These are phyloP conservation scores for Termitomyces heimii DNA, from an alignment of 768 basidiomycete genomes.

Conservation along the genomic window DNA sequence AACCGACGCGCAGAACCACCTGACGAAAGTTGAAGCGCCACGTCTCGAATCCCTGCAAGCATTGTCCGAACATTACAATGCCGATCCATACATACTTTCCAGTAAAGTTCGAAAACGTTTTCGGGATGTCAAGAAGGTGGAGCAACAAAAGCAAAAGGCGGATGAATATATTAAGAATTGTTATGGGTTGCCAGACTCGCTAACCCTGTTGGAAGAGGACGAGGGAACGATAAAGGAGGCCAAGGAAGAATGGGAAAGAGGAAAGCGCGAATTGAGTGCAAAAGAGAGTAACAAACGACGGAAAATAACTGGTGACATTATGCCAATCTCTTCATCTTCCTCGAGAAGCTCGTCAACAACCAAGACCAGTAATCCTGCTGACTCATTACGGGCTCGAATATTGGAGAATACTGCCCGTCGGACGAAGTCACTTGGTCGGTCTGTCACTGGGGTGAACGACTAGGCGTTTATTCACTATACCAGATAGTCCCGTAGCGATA, in stretches of 20 bases:
- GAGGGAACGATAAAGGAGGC: constrained; percentile 55
- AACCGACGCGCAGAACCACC: constrained; percentile 64
- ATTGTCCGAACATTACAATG: constrained; percentile 70
- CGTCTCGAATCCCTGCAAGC: constrained; percentile 77
- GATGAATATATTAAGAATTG: constrained; percentile 70
- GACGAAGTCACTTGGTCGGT: constrained; percentile 18
- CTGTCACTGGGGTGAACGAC: neutral
- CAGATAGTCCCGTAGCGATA: neutral
- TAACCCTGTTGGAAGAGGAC: constrained; percentile 63
- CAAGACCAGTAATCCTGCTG: constrained; percentile 21
- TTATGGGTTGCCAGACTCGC: constrained; percentile 70
- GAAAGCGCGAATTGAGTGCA: constrained; percentile 38
- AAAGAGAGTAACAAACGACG: constrained; percentile 43
- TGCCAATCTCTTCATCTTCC: constrained; percentile 20
- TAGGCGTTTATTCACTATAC: neutral
- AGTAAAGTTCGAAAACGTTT: constrained; percentile 72
- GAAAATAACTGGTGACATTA: constrained; percentile 27
- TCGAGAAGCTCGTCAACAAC: constrained; percentile 15
- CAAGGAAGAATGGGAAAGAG: constrained; percentile 55
- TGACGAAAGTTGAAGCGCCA: constrained; percentile 70
- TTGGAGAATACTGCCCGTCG: constrained; percentile 49
- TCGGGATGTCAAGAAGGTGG: constrained; percentile 80
- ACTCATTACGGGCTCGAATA: constrained; percentile 48
- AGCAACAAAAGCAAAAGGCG: constrained; percentile 55
- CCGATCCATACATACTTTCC: constrained; percentile 85